These are phyloP conservation scores for Hordeum pubiflorum DNA, from an alignment of 202 grass and related monocot genomes.

Conservation along the genomic window DNA sequence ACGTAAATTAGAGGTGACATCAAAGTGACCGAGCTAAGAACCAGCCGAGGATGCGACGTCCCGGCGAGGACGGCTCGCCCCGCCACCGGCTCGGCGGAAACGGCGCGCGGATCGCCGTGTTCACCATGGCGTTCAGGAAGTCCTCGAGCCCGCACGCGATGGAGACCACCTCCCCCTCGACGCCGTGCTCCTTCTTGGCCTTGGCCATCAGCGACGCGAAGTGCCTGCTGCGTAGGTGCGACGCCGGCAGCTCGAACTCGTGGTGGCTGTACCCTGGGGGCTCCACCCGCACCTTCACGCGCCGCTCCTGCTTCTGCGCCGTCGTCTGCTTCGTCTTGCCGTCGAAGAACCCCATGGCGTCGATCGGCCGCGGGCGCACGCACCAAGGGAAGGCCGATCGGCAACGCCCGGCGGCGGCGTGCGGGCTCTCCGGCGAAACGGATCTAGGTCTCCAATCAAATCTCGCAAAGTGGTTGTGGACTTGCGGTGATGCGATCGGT, in stretches of 20 bases:
- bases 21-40: neutral
- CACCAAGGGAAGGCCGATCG: too few relatives aligned
- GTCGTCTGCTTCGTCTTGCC: neutral
- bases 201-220: slow-evolving; percentile 1
- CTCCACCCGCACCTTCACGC: slow-evolving; percentile 13
- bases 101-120: neutral
- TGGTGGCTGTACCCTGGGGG: neutral
- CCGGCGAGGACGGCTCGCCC: neutral
- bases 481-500: too few relatives aligned
- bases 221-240: neutral
- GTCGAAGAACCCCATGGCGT: neutral
- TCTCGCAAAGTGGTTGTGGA: too few relatives aligned
- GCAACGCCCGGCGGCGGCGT: too few relatives aligned
- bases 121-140: neutral
- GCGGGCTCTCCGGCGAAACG: too few relatives aligned
- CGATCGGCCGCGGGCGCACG: too few relatives aligned
- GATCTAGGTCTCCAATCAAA: too few relatives aligned
- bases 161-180: neutral
- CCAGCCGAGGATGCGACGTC: neutral
- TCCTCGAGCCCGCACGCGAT: slow-evolving; percentile 2
- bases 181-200: neutral
- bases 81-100: too few relatives aligned
- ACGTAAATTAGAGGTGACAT: neutral
- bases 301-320: neutral
- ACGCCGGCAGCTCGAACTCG: neutral